phyloP scores from a whole-genome alignment of 2,329 filamentous ascomycete species.

The Aspergillus terreus region DNA sequence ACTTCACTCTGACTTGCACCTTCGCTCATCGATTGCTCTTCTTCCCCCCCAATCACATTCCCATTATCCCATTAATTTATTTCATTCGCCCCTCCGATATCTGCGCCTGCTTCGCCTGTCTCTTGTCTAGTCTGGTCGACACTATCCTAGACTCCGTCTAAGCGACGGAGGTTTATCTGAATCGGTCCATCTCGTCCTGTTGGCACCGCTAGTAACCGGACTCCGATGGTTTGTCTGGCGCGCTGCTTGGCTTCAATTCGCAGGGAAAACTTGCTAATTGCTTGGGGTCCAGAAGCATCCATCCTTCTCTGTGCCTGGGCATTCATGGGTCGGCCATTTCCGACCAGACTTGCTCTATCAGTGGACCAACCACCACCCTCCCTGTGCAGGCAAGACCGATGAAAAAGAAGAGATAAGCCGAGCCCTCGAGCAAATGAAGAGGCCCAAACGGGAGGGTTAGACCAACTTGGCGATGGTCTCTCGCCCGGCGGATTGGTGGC shows the following conservation, averaged over 20 bases:
- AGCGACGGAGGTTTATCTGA: too few relatives aligned
- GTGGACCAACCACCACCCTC: not conserved
- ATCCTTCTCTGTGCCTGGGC: not conserved
- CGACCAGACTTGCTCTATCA: not conserved
- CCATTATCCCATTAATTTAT: too few relatives aligned
- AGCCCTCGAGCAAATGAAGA: not conserved
- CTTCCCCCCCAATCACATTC: too few relatives aligned
- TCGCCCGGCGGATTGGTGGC: not conserved
- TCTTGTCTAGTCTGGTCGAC: not conserved
- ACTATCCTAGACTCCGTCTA: not conserved
- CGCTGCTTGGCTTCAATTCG: too few relatives aligned
- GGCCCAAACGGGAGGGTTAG: slow-evolving; percentile 4
- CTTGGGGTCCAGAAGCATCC: not conserved
- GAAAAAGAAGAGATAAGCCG: not conserved
- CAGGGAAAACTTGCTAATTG: not conserved
- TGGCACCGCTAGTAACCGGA: not conserved
- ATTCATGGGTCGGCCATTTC: not conserved
- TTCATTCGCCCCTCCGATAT: not conserved
- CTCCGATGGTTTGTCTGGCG: not conserved
- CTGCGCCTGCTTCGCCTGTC: not conserved
- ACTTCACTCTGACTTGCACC: not conserved
- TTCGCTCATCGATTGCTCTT: too few relatives aligned
- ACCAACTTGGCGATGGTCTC: slow-evolving; percentile 4
- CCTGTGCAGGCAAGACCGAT: not conserved
- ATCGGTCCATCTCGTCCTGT: too few relatives aligned